A percentile compares a stretch with the other conserved stretches of the same genome.
Conservation (phyloP, 306 rosid genomes). For the Inga leiocalycina region DNA sequence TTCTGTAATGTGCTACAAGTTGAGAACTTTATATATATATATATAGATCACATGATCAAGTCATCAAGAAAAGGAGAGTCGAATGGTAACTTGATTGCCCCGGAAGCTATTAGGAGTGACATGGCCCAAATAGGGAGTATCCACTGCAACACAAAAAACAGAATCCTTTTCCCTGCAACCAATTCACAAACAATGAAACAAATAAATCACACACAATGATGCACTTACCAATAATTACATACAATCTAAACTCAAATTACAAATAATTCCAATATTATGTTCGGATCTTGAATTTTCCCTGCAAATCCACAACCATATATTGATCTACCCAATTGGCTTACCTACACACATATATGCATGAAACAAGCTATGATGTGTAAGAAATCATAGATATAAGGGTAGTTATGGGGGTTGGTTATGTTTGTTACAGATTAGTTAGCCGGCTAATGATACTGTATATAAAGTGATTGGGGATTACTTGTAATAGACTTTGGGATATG, state of each 20-base stretch:
- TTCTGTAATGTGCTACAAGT: not conserved
- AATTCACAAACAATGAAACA: not conserved
- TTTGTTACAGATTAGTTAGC: too few species aligned
- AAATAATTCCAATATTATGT: not conserved
- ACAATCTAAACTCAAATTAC: not conserved
- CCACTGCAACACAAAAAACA: conserved; percentile 59
- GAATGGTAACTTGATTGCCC: conserved; percentile 76
- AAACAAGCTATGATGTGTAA: not conserved
- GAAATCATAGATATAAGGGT: too few species aligned
- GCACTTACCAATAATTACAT: not conserved
- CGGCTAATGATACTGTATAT: too few species aligned
- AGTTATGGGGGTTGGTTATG: too few species aligned
- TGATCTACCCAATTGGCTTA: not conserved
- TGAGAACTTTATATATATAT: too few species aligned
- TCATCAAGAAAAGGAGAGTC: conserved; percentile 63
- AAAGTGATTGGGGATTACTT: too few species aligned
- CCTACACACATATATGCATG: not conserved
- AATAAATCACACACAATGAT: not conserved
- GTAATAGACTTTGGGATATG: too few species aligned
- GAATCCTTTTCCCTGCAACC: conserved; percentile 65
- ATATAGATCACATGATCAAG: conserved; percentile 54
- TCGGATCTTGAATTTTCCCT: not conserved
- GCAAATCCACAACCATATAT: not conserved
- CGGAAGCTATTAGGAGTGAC: conserved; percentile 67
- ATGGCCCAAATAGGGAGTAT: conserved; percentile 75